Evolutionary conservation across 768 basidiomycete genomes (phyloP).

Genomic region (Mycena indigotica): DNA sequence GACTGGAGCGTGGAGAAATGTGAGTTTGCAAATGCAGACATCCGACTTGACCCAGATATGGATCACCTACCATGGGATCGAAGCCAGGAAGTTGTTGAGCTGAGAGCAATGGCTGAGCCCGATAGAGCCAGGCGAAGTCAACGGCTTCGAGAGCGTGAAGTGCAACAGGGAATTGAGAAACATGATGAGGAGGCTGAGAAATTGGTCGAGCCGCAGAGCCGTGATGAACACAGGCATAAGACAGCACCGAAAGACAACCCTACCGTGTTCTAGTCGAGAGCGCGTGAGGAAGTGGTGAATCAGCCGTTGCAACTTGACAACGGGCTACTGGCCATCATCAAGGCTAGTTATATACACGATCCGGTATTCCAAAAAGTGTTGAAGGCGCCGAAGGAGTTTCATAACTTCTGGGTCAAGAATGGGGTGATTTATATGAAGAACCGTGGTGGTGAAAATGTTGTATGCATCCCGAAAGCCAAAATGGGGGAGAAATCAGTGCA

Average conservation of each 20-base stretch:
- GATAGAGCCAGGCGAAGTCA: too few species aligned
- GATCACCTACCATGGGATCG: constrained; percentile 23
- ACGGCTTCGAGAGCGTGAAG: too few species aligned
- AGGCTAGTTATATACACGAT: constrained; percentile 15
- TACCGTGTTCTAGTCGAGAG: not conserved
- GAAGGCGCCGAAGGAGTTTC: not conserved
- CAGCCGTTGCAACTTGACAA: not conserved
- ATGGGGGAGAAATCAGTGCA: constrained; percentile 24
- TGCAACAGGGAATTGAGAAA: too few species aligned
- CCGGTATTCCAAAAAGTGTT: constrained; percentile 9
- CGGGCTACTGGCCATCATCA: not conserved
- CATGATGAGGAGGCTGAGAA: constrained; percentile 11
- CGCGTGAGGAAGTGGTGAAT: not conserved
- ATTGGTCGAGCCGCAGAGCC: not conserved
- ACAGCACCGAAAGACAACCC: not conserved
- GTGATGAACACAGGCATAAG: not conserved
- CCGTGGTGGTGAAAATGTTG: constrained; percentile 3
- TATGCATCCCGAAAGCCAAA: constrained; percentile 26
- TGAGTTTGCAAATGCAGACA: constrained; percentile 20
- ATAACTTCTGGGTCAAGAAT: constrained; percentile 4
- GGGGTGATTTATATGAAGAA: constrained; percentile 10
- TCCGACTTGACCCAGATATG: not conserved
- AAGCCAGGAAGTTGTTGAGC: constrained; percentile 13
- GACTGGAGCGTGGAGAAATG: constrained; percentile 24
- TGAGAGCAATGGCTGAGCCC: too few species aligned